phyloP scores from a whole-genome alignment of 805 yeast genomes.

The Clavispora carvajalis region DNA sequence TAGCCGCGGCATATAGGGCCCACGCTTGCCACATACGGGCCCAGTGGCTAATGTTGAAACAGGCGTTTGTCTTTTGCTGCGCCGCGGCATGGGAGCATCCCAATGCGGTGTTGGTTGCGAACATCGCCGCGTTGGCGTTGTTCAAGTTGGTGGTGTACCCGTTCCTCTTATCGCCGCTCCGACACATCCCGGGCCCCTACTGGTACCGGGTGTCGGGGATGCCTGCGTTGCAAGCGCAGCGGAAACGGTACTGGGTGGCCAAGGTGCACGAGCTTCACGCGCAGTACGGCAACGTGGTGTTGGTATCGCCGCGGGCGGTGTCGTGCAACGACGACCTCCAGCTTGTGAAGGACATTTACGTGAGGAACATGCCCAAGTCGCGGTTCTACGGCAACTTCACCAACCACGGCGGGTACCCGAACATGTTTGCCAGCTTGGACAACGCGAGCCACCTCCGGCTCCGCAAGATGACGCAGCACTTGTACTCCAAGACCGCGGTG shows the following conservation, averaged over 20 bases:
- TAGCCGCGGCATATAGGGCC: too few relatives aligned
- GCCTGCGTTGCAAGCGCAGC: slow-evolving; percentile 32
- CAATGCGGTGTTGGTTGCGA: background rate
- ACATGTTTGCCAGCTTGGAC: slow-evolving; percentile 54
- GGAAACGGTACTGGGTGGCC: slow-evolving; percentile 40
- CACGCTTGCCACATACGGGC: too few relatives aligned
- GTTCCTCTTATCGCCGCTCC: slow-evolving; percentile 43
- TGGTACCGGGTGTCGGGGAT: slow-evolving; percentile 41
- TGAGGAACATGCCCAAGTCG: slow-evolving; percentile 52
- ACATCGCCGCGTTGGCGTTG: slow-evolving; percentile 16
- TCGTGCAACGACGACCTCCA: slow-evolving; percentile 49
- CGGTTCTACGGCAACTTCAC: slow-evolving; percentile 55
- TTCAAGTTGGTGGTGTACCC: slow-evolving; percentile 42
- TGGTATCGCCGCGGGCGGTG: slow-evolving; percentile 57
- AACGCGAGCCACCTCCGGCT: slow-evolving; percentile 29
- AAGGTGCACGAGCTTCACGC: slow-evolving; percentile 46
- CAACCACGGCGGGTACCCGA: slow-evolving; percentile 47
- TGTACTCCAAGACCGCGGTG: slow-evolving; percentile 33
- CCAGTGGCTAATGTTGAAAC: slow-evolving; percentile 5
- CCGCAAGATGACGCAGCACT: slow-evolving; percentile 26
- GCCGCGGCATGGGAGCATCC: background rate
- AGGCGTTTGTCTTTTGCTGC: slow-evolving; percentile 1
- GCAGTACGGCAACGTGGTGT: slow-evolving; percentile 57
- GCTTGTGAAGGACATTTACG: slow-evolving; percentile 51
- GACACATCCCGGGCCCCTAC: slow-evolving; percentile 55